These are phyloP conservation scores for Schizosaccharomyces osmophilus DNA, from an alignment of 805 yeast genomes.

Conservation along the genomic window DNA sequence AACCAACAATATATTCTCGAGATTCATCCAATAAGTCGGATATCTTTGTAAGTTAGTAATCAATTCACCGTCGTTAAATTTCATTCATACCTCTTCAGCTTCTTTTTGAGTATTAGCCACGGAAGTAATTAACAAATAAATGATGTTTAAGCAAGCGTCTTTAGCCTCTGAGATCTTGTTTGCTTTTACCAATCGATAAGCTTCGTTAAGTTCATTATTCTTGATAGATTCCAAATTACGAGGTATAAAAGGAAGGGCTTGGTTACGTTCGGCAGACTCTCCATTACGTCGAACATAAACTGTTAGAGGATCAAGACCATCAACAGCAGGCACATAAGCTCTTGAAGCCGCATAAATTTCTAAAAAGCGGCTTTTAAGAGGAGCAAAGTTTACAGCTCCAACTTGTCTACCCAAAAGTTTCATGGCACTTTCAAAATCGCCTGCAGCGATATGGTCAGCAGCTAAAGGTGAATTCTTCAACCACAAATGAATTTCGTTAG, in stretches of 20 bases:
- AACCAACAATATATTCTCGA: constrained; percentile 76
- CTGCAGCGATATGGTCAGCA: constrained; percentile 85
- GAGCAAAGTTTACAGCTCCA: constrained; percentile 70
- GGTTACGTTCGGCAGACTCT: constrained; percentile 26
- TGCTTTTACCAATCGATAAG: constrained; percentile 59
- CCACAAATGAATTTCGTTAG: constrained; percentile 52
- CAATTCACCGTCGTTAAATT: neutral
- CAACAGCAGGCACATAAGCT: constrained; percentile 47
- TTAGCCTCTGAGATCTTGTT: constrained; percentile 70
- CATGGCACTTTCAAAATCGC: constrained; percentile 88
- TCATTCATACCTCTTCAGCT: constrained; percentile 36
- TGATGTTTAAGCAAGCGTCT: constrained; percentile 47
- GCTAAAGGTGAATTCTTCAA: constrained; percentile 69
- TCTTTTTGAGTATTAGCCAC: constrained; percentile 54
- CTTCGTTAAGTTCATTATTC: constrained; percentile 33
- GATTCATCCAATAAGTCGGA: constrained; percentile 42
- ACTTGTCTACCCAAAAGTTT: constrained; percentile 72
- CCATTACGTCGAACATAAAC: constrained; percentile 35
- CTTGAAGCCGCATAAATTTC: constrained; percentile 67
- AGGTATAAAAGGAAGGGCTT: constrained; percentile 39
- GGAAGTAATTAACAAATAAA: constrained; percentile 48
- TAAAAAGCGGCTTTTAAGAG: constrained; percentile 57
- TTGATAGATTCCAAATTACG: constrained; percentile 41
- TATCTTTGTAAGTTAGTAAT: neutral
- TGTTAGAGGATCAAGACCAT: constrained; percentile 45